Conservation (phyloP, 768 basidiomycete species). For the Panellus pusillus region DNA sequence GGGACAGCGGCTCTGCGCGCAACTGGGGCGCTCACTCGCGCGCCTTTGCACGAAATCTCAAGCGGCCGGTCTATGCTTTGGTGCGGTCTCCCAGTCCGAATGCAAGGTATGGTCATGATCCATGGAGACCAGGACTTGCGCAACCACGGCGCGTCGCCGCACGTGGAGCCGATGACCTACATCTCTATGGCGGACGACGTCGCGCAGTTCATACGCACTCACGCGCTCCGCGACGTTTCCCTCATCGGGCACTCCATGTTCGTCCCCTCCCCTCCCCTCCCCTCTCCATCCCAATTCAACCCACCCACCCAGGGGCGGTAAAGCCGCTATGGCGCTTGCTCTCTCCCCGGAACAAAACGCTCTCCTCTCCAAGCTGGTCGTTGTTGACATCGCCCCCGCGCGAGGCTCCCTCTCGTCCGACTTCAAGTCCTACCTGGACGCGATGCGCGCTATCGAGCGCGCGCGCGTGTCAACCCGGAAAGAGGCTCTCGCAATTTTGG, state of each 20-base stretch:
- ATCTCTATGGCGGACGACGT: constrained; percentile 79
- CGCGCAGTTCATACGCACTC: constrained; percentile 58
- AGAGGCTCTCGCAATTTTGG: constrained; percentile 68
- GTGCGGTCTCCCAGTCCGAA: constrained; percentile 35
- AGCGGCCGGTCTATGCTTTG: constrained; percentile 71
- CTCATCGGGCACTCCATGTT: constrained; percentile 92
- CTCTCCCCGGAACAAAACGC: constrained; percentile 43
- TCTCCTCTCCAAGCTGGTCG: constrained; percentile 57
- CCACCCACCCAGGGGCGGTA: constrained; percentile 68
- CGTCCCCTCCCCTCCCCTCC: constrained; percentile 26
- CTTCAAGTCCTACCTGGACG: constrained; percentile 64
- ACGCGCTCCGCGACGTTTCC: constrained; percentile 58
- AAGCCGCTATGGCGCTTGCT: constrained; percentile 74
- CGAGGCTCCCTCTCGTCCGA: constrained; percentile 57
- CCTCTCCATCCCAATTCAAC: background rate
- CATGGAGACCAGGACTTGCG: constrained; percentile 63
- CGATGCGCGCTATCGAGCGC: constrained; percentile 72
- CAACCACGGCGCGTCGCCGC: constrained; percentile 88
- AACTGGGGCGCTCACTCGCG: constrained; percentile 87
- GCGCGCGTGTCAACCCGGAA: constrained; percentile 58
- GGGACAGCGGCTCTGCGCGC: constrained; percentile 75
- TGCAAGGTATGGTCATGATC: background rate
- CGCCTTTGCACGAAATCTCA: constrained; percentile 63
- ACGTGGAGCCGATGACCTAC: constrained; percentile 73
- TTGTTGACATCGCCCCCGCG: constrained; percentile 82